Conservation (phyloP, 257 asterid genomes). For the Euphrasia confusa region DNA sequence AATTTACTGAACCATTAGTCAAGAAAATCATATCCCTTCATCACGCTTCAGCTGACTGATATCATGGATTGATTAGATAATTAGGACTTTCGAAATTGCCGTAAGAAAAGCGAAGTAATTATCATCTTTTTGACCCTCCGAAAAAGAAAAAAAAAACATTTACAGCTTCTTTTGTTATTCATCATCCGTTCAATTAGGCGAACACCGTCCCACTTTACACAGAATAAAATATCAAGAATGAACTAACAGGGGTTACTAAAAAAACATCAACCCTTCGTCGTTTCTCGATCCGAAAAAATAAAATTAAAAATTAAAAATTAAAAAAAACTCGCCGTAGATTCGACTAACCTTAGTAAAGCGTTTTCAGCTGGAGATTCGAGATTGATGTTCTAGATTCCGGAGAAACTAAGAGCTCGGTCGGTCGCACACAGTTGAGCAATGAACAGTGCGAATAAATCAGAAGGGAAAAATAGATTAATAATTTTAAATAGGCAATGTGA, state of each 20-base stretch:
- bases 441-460: too few relatives aligned
- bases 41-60: not conserved
- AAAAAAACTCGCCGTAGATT: conserved; percentile 29
- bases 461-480: too few relatives aligned
- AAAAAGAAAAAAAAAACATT: not conserved
- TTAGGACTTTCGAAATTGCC: not conserved
- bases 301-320: not conserved
- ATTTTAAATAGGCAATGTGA: too few relatives aligned
- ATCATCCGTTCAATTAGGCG: not conserved
- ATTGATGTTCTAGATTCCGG: not conserved
- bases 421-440: not conserved
- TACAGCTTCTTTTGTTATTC: not conserved
- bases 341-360: not conserved
- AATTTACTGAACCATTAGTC: not conserved
- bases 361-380: conserved; percentile 10
- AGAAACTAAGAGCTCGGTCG: not conserved
- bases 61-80: conserved; percentile 5
- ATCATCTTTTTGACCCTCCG: not conserved
- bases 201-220: conserved; percentile 21
- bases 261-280: not conserved
- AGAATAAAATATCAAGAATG: not conserved
- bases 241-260: not conserved
- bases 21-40: not conserved
- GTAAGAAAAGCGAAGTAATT: not conserved
- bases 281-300: conserved; percentile 8